Evolutionary conservation across 495 filamentous ascomycete genomes (phyloP), one percentile per base, ranked within the genome.

Genomic region (Tuber brumale): DNA sequence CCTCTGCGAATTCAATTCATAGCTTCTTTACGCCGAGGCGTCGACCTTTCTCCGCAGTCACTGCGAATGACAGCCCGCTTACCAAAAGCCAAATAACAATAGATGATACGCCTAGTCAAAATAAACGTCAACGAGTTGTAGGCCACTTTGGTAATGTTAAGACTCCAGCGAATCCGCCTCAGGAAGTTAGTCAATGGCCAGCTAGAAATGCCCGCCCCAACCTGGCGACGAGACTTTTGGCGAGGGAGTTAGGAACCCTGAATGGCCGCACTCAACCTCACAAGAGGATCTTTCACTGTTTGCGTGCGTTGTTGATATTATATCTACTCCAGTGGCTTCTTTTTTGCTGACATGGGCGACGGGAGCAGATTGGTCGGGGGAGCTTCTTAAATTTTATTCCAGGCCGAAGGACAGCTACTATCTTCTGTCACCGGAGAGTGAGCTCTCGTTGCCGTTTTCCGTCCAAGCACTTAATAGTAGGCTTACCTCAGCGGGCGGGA

Each of bases 1-100:
- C 76, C 21, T 74, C 81, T 6, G 35, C 46, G 14, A 83, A 72
- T 48, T 39, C 81, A n/a, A 74, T 81, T n/a, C 81, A 83, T 61
- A 43, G 81, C 45, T 83, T 83, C 73, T 83, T 83, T 45, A 83
- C 81, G 19, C 81, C 81, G 4, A 79, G 81, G 41, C 79, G 81
- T 2, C 74, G 76, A 19, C 61, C 79, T 46, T 75, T 82, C 2
- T 73, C 70, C 10, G 71, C 76, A 10, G 70, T 82, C 69, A 72
- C 71, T 16, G 35, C 73, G 37, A 82, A 78, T 73, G 42, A n/a
- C 31, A 72, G 75, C 27, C 51, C 10, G 3, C 57, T 66, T 66
- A 66, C 57, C 14, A 66, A 66, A 19, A 19, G 57, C 57, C 57
- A 66, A 66, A 35, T 66, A 27, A 27, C 27, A 27, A 35, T 14